Base-by-base conservation (phyloP, 768 basidiomycete species). In the Leucosporidium creatinivorum region DNA sequence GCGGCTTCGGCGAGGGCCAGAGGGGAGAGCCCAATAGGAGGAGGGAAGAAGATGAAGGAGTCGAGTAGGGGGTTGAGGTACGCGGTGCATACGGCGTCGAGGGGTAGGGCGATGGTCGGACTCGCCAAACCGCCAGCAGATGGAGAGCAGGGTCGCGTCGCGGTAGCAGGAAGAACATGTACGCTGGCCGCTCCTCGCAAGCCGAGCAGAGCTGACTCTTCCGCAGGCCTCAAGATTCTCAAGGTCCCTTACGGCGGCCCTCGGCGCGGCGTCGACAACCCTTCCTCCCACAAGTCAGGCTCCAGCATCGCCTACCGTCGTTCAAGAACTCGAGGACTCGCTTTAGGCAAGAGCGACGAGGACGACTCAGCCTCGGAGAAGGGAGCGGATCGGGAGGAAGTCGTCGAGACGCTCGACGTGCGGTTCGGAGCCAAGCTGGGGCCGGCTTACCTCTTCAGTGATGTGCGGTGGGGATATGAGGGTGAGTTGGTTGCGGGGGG, bases 381-480 rank as follows among this genome's bases (percentile, higher is more conserved):
- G 10, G 48, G 21, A 15, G 23, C 28, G 48, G 47, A 51, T 31
- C 19, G 49, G 7, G 68, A 67, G 10, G 57, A 56, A 7, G 62
- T 73, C 10, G 23, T 25, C 28, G 72, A 73, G 63, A 18, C 54
- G 17, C 15, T 67, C 49, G 72, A 73, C 30, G 61, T 69, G 12
- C 48, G 63, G 31, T 0, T 12, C 0, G 68, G 63, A 18, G 65
- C 68, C 30, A 18, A 61, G 30, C 63, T 73, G 31, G 63, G 68
- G 2, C 63, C 72, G 7, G 54, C 61, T 6, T 67, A 57, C 52
- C 36, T 73, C 10, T 73, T 73, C 49, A 60, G 26, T 23, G 68
- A 73, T 7, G 66, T 73, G 18, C 44, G 62, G 15, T 73, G 72
- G 72, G 72, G 72, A 0, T 72, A 67, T n/a, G 70, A 62, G 8